Evolutionary conservation across 345 rosid genomes (phyloP).

Genomic region (Physaria fendleri): DNA sequence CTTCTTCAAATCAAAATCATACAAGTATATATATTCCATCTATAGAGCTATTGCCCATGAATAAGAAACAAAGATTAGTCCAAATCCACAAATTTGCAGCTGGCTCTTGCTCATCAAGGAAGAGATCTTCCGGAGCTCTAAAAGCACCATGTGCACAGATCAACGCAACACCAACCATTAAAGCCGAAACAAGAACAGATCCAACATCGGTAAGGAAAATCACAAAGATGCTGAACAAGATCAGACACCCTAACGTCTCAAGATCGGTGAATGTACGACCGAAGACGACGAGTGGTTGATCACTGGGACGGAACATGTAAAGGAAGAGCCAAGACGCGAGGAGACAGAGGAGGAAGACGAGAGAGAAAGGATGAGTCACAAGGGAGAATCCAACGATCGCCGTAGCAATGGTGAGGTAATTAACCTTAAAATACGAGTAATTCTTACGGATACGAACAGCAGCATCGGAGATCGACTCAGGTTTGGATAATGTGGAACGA

Average conservation of each 20-base stretch:
- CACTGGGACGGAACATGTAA: slow-evolving; percentile 68
- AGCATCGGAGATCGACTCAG: slow-evolving; percentile 51
- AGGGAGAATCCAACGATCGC: slow-evolving; percentile 44
- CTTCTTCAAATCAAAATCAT: slow-evolving; percentile 6
- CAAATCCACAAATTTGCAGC: slow-evolving; percentile 27
- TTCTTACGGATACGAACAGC: slow-evolving; percentile 48
- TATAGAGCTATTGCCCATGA: not conserved
- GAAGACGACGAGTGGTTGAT: slow-evolving; percentile 53
- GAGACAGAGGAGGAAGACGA: slow-evolving; percentile 53
- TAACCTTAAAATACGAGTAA: slow-evolving; percentile 46
- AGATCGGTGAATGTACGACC: slow-evolving; percentile 61
- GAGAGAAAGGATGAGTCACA: slow-evolving; percentile 61
- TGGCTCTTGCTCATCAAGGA: slow-evolving; percentile 53
- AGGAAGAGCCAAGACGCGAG: slow-evolving; percentile 69
- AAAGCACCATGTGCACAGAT: too few species aligned
- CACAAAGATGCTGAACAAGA: slow-evolving; percentile 51
- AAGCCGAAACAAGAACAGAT: slow-evolving; percentile 62
- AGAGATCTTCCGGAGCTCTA: too few species aligned
- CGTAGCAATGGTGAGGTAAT: slow-evolving; percentile 40
- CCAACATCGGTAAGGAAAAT: slow-evolving; percentile 70
- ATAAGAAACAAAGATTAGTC: not conserved
- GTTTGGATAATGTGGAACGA: slow-evolving; percentile 47
- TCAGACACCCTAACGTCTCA: slow-evolving; percentile 64
- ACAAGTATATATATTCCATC: slow-evolving; percentile 1
- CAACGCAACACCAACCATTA: slow-evolving; percentile 56